Base-by-base conservation (phyloP, 2,329 filamentous ascomycete genomes). In the Plectosphaerella cucumerina region DNA sequence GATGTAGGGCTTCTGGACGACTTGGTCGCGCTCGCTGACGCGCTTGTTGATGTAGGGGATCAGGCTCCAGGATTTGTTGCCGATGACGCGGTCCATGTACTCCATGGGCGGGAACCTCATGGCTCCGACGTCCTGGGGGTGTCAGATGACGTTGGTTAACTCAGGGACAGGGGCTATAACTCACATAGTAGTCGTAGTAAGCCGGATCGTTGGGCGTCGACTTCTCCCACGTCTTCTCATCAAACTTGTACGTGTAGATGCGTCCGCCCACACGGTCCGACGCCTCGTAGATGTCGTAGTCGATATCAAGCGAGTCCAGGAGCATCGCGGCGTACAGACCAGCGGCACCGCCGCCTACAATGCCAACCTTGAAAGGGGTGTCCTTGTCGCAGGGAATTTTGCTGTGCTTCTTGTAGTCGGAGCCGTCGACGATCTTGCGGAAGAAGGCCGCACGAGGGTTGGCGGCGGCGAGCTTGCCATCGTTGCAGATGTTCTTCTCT, bases 31-130 rank as follows among this genome's bases (percentile, higher is more conserved):
- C 34, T 53, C 42, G 9, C 39, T 33, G 2, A 57, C 51, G 4
- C 50, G 55, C 3, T 33, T 26, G 20, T 60, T 59, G 44, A 60
- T 56, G 44, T 60, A 60, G 3, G 58, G 51, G 12, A 60, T 56
- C 8, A 61, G 47, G 33, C 55, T 58, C 51, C 58, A 59, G 4
- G 56, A 45, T 8, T 54, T 21, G 31, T 56, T 39, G 26, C 59
- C 59, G 18, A 60, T 55, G 31, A 61, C 42, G 31, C 58, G 56
- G 18, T 58, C 55, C 64, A 64, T 67, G 47, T 63, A 60, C 2
- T 51, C 22, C 53, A 63, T 70, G 6, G 68, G 58, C 0, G 69
- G 70, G 37, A 69, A 72, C 4, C 70, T 53, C 71, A 73, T 73
- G 0, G 70, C 71, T 3, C 70, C 70, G 6, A 72, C 62, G 50